Conservation (phyloP, 1,139 yeast genomes). For the Citeromyces hawaiiensis region DNA sequence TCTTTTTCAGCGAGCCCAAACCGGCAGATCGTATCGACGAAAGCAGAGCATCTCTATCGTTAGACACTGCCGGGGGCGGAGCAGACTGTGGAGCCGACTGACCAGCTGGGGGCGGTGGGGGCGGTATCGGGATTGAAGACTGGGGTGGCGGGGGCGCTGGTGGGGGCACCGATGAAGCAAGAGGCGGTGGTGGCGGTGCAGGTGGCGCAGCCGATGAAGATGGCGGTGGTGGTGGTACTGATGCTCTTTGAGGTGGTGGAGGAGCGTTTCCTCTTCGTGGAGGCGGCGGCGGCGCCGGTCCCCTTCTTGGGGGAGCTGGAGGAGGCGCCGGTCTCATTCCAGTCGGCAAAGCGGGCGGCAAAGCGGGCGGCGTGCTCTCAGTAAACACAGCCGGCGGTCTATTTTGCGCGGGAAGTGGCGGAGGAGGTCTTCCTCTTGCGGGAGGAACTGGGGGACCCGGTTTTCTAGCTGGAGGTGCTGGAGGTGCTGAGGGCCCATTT, state of each 20-base stretch:
- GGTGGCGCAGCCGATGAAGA: too few relatives aligned
- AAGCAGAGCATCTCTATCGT: constrained; percentile 67
- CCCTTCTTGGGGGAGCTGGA: constrained; percentile 10
- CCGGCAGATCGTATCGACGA: constrained; percentile 82
- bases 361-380: too few relatives aligned
- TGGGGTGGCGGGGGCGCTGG: constrained; percentile 18
- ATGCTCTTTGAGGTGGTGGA: constrained; percentile 8
- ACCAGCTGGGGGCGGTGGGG: constrained; percentile 10
- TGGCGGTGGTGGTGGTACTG: constrained; percentile 13
- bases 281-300: constrained; percentile 8
- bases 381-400: background rate
- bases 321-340: constrained; percentile 5
- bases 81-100: too few relatives aligned
- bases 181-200: too few relatives aligned
- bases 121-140: too few relatives aligned
- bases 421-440: constrained; percentile 8
- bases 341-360: constrained; percentile 3
- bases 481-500: constrained; percentile 6
- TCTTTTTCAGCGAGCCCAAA: constrained; percentile 51
- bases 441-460: constrained; percentile 8
- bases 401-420: background rate
- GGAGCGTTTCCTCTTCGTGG: constrained; percentile 6
- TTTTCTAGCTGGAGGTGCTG: constrained; percentile 8
- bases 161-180: too few relatives aligned
- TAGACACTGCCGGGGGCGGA: constrained; percentile 24